A percentile compares a stretch with the other conserved stretches of the same genome.
Evolutionary conservation across 805 yeast genomes (phyloP).

Genomic region (Kuraishia cidri): DNA sequence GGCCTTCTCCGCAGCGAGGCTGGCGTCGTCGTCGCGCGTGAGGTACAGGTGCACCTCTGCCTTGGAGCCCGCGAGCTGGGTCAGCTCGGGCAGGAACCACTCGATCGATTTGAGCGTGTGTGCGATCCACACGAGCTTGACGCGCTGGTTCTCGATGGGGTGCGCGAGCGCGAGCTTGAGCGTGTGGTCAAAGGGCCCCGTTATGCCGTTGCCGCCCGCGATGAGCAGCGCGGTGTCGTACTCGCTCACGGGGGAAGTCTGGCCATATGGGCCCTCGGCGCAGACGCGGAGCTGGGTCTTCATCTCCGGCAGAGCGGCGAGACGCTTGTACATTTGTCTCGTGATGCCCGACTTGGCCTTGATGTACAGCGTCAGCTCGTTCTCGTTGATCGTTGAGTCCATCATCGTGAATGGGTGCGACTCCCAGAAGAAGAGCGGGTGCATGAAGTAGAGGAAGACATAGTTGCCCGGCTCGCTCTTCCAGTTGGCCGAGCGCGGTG

Average conservation of each 20-base stretch:
- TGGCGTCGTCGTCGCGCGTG: background rate
- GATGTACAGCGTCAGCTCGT: background rate
- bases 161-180: too few relatives aligned
- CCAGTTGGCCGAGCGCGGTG: constrained; percentile 39
- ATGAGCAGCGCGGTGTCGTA: constrained; percentile 48
- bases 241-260: constrained; percentile 32
- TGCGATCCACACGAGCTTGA: constrained; percentile 48
- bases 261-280: constrained; percentile 70
- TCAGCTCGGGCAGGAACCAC: constrained; percentile 39
- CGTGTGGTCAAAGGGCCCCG: constrained; percentile 41
- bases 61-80: constrained; percentile 18
- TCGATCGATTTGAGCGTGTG: constrained; percentile 39
- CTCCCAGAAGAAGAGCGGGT: constrained; percentile 50
- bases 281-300: constrained; percentile 24
- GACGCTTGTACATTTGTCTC: too few relatives aligned
- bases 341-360: constrained; percentile 56
- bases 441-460: constrained; percentile 48
- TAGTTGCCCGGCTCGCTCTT: constrained; percentile 44
- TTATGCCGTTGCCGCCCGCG: constrained; percentile 73
- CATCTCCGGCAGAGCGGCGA: too few relatives aligned
- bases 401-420: constrained; percentile 67
- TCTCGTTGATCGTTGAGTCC: constrained; percentile 17
- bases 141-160: constrained; percentile 17
- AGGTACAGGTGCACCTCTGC: constrained; percentile 25
- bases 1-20: constrained; percentile 7